These are phyloP conservation scores for Paspalum notatum DNA, from an alignment of 176 grass and related monocot species.

Conservation along the genomic window DNA sequence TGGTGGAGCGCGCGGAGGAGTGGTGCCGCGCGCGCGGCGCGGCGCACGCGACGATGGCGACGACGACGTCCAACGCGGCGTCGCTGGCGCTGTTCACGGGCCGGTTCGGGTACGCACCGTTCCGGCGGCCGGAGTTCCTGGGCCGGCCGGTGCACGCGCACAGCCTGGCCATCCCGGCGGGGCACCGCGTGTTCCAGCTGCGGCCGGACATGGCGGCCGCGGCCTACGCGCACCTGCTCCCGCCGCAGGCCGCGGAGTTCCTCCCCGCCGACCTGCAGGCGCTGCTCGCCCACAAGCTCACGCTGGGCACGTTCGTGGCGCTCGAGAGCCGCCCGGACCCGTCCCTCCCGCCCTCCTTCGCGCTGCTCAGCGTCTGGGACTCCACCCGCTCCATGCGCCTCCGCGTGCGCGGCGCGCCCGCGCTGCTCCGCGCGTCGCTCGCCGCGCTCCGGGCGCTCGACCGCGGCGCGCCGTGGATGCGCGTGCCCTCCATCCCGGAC, in stretches of 20 bases:
- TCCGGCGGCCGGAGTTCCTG: conserved; percentile 59
- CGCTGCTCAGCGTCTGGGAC: conserved; percentile 73
- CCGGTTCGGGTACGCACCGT: conserved; percentile 62
- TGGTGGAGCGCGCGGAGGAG: conserved; percentile 57
- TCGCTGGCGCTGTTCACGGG: conserved; percentile 71
- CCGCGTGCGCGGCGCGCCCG: conserved; percentile 45
- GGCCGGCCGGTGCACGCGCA: conserved; percentile 70
- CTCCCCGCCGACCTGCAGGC: conserved; percentile 66
- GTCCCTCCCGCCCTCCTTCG: conserved; percentile 46
- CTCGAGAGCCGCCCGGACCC: conserved; percentile 13
- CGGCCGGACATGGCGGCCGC: conserved; percentile 45
- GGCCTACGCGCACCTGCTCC: conserved; percentile 44
- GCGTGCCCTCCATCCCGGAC: conserved; percentile 66
- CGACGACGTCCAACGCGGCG: conserved; percentile 58
- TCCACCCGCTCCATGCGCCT: conserved; percentile 54
- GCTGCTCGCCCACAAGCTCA: conserved; percentile 73
- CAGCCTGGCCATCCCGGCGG: conserved; percentile 3
- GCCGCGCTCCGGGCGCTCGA: conserved; percentile 57
- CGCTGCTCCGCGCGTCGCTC: conserved; percentile 43
- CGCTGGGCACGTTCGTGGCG: conserved; percentile 69
- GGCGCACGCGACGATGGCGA: conserved; percentile 67
- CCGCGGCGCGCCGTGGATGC: conserved; percentile 55
- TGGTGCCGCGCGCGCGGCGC: conserved; percentile 54
- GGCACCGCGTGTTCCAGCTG: conserved; percentile 44
- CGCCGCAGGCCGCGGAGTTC: conserved; percentile 54